Evolutionary conservation across 495 filamentous ascomycete genomes (phyloP).

Genomic region (Choiromyces venosus): DNA sequence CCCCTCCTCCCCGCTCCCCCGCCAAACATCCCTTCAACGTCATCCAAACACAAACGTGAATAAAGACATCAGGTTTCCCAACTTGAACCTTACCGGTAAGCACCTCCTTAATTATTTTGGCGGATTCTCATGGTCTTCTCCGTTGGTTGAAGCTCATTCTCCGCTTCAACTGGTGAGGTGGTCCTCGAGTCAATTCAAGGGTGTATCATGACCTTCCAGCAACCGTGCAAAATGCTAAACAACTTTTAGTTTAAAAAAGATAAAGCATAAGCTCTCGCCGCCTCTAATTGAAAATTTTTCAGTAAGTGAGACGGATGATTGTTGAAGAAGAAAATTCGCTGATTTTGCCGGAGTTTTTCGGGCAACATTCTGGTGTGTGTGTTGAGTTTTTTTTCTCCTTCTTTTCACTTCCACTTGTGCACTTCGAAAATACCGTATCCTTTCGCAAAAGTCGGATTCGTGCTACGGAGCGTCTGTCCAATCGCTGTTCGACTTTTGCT

Average conservation of each 20-base stretch:
- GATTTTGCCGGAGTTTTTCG: neutral
- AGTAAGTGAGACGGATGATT: neutral
- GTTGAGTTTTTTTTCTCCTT: neutral
- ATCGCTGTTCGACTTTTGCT: too few species aligned
- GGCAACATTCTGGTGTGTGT: neutral
- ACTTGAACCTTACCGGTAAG: neutral
- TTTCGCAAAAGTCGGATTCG: too few species aligned
- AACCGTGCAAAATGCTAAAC: neutral
- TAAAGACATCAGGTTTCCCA: neutral
- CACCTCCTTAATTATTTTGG: neutral
- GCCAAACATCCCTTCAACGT: neutral
- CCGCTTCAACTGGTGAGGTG: neutral
- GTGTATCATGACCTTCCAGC: neutral
- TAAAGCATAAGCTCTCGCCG: neutral
- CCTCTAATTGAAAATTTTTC: neutral
- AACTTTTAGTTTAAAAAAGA: neutral
- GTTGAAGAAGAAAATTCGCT: neutral
- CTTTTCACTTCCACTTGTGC: neutral
- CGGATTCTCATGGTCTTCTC: neutral
- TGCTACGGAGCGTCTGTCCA: too few species aligned
- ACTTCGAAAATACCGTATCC: neutral
- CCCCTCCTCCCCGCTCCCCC: slow-evolving; percentile 8
- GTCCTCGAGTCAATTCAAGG: neutral
- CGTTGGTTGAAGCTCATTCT: neutral
- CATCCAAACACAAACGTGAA: neutral